Percentiles rank a stretch among this genome's conserved stretches.
phyloP scores from a whole-genome alignment of 1,139 yeast genomes.

The Taphrina betulina region DNA sequence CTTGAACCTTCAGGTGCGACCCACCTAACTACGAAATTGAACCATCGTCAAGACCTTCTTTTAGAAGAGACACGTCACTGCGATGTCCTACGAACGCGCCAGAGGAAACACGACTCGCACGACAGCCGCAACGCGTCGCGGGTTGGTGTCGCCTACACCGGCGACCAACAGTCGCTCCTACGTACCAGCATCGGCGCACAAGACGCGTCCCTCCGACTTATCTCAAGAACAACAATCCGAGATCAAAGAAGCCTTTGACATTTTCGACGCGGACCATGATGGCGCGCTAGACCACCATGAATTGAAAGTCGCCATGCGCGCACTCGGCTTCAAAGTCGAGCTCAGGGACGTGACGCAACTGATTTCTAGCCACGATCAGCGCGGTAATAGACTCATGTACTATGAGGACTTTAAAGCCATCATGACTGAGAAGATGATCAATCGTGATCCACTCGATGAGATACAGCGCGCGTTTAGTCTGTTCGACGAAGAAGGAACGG shows the following conservation, averaged over 20 bases:
- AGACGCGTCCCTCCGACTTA: conserved; percentile 49
- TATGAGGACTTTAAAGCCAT: conserved; percentile 9
- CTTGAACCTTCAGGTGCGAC: too few species aligned
- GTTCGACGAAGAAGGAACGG: conserved; percentile 86
- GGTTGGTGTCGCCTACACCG: conserved; percentile 2
- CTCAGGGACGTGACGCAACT: conserved; percentile 79
- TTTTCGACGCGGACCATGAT: conserved; percentile 91
- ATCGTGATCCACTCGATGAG: conserved; percentile 91
- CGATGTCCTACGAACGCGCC: conserved; percentile 16
- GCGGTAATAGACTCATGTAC: conserved; percentile 53
- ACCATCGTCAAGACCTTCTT: too few species aligned
- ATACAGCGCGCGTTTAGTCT: conserved; percentile 83
- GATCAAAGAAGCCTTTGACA: conserved; percentile 85
- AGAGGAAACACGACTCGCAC: not conserved
- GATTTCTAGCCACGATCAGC: conserved; percentile 77
- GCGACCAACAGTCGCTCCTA: conserved; percentile 3
- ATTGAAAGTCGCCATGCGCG: conserved; percentile 85
- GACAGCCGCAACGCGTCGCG: conserved; percentile 8
- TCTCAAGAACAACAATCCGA: conserved; percentile 90
- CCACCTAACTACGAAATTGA: too few species aligned
- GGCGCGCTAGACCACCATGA: conserved; percentile 91
- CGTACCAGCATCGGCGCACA: not conserved
- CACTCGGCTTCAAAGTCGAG: conserved; percentile 83
- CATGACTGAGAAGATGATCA: conserved; percentile 73
- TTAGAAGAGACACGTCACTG: too few species aligned